Evolutionary conservation across 2,329 filamentous ascomycete genomes (phyloP).

Genomic region (Diaporthe longicolla): DNA sequence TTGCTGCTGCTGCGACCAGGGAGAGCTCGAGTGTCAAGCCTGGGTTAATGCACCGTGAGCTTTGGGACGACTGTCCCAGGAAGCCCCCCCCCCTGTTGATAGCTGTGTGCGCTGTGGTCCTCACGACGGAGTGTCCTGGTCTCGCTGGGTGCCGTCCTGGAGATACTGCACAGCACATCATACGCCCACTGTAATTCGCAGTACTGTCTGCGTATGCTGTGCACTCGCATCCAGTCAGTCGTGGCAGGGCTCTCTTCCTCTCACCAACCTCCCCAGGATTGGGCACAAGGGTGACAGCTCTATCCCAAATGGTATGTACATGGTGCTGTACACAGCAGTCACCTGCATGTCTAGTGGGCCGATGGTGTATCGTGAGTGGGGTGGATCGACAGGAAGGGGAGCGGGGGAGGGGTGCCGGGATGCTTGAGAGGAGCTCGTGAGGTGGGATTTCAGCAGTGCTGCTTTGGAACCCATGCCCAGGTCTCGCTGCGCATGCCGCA

Average conservation of each 20-base stretch:
- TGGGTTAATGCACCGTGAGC: background rate
- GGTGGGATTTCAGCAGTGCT: constrained; percentile 18
- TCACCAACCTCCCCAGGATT: background rate
- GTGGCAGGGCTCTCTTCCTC: background rate
- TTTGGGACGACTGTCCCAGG: background rate
- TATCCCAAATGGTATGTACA: constrained; percentile 25
- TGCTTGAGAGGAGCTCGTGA: constrained; percentile 27
- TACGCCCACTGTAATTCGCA: too few relatives aligned
- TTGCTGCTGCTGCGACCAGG: background rate
- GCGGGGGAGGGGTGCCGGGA: constrained; percentile 32
- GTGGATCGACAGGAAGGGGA: constrained; percentile 35
- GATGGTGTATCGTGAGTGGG: constrained; percentile 34
- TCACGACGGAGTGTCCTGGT: background rate
- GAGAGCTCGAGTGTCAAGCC: constrained; percentile 3
- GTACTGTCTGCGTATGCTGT: too few relatives aligned
- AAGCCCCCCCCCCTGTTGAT: background rate
- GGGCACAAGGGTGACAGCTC: constrained; percentile 29
- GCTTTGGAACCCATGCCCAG: background rate
- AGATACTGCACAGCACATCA: too few relatives aligned
- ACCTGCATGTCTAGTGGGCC: constrained; percentile 31
- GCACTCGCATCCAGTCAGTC: background rate
- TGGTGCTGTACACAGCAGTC: constrained; percentile 35
- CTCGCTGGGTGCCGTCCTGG: too few relatives aligned
- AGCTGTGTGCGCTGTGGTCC: background rate
- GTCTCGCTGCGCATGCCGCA: background rate